Base-by-base conservation (phyloP, 257 asterid species). In the Verbascum thapsus region DNA sequence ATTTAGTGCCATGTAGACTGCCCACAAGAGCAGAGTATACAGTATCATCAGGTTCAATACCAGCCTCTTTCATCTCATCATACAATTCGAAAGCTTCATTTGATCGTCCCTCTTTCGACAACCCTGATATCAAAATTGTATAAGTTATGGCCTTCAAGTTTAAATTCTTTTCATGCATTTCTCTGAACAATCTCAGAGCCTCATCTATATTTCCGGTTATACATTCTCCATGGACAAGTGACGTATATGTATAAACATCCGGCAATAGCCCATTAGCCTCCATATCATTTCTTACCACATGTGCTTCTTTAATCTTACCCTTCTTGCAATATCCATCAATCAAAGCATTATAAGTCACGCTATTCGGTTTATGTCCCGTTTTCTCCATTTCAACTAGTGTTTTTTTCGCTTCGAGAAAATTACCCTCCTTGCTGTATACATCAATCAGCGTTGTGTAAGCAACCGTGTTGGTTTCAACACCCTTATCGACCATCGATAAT, bases 11-110 rank as follows among this genome's bases (percentile, higher is more conserved):
- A 72, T 87, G 94, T 44, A 94, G 95, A 76, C 96, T 85, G 55
- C 96, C 95, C 34, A 94, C 97, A 41, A 92, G 96, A 15, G 81
- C 78, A 80, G 85, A 64, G 74, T 76, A 92, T 1, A 86, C 85
- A 3, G 67, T 53, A 58, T 88, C 94, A 70, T 85, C 95, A 1
- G 96, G 96, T 7, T 30, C 66, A 8, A 89, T 35, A 35, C 95
- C 94, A 17, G 77, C 85, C 71, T 61, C 86, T 70, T 73, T 85
- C 99, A 94, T 94, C 80, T 85, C 88, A 37, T 88, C 92, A 53
- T 79, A 94, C 61, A 90, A 75, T 45, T 64, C 48, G 53, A 90
- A 94, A 69, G 97, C 97, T 75, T 87, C 99, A 2, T 87, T 84
- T 1, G 96, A 79, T 44, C 92, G 76, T n/a, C 95, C 96, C 51